phyloP scores from a whole-genome alignment of 2,329 filamentous ascomycete species.

The Cordyceps javanica region DNA sequence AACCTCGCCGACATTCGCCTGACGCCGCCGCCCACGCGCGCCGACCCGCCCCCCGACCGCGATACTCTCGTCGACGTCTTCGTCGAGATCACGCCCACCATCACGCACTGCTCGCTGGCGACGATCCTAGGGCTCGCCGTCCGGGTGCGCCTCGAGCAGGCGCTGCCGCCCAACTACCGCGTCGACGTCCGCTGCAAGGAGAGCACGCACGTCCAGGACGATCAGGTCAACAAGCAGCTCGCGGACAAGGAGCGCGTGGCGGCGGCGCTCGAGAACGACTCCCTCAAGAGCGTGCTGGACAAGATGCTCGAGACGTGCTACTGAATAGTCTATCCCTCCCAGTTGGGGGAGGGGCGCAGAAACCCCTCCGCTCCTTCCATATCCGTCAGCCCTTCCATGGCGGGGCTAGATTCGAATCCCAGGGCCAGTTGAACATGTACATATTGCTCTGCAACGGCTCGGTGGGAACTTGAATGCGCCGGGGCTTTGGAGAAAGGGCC shows the following conservation, averaged over 20 bases:
- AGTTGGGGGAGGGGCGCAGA: no score
- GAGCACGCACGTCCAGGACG: constrained; percentile 89
- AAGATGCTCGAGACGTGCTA: constrained; percentile 90
- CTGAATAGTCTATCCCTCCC: no score
- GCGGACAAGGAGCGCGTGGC: constrained; percentile 95
- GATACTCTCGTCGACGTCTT: constrained; percentile 64
- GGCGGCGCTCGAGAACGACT: constrained; percentile 89
- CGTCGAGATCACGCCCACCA: constrained; percentile 90
- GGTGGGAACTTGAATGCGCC: neutral
- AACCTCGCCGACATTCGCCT: constrained; percentile 93
- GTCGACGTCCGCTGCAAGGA: constrained; percentile 93
- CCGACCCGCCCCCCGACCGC: constrained; percentile 30
- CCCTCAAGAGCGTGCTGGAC: constrained; percentile 76
- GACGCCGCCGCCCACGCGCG: constrained; percentile 32
- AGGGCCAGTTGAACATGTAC: no score
- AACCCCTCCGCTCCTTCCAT: no score
- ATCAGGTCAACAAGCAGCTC: constrained; percentile 95
- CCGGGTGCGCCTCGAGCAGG: constrained; percentile 82
- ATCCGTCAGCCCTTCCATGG: no score
- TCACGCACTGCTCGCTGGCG: constrained; percentile 92
- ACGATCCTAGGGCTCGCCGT: constrained; percentile 95
- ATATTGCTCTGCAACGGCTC: neutral
- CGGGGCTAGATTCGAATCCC: no score
- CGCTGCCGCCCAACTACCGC: constrained; percentile 83
- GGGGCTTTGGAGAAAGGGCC: neutral